Percentiles rank a stretch among this genome's conserved stretches.
Evolutionary conservation across 495 filamentous ascomycete genomes (phyloP).

Genomic region (Hypoxylon perforatum): DNA sequence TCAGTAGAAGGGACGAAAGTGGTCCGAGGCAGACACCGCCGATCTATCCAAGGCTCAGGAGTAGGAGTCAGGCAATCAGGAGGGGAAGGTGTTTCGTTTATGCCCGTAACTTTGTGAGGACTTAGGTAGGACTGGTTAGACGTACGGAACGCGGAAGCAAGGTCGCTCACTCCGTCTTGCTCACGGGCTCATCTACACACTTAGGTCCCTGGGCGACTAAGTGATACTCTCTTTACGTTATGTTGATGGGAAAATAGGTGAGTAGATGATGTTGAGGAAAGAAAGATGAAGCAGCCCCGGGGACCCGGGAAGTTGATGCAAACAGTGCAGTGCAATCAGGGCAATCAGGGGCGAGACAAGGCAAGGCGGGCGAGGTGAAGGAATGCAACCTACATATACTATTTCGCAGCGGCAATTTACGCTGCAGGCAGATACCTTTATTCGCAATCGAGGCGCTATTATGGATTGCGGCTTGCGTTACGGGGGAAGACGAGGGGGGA

Average conservation of each 20-base stretch:
- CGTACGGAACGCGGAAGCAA: background rate
- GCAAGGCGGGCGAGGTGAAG: background rate
- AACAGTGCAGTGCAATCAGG: no score
- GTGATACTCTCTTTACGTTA: background rate
- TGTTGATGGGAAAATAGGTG: no score
- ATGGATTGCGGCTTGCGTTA: background rate
- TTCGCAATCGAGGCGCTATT: constrained; percentile 26
- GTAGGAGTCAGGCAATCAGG: background rate
- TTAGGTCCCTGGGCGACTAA: background rate
- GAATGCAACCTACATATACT: constrained; percentile 14
- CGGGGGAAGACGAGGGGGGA: constrained; percentile 13
- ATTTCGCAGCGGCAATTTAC: constrained; percentile 34
- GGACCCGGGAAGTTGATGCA: constrained; percentile 2
- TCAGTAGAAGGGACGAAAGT: constrained; percentile 22
- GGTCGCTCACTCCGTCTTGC: background rate
- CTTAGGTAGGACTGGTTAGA: background rate
- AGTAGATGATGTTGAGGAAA: background rate
- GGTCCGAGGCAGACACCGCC: constrained; percentile 40
- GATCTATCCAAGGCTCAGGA: constrained; percentile 31
- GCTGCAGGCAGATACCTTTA: constrained; percentile 39
- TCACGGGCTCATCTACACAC: background rate
- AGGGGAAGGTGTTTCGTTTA: constrained; percentile 36
- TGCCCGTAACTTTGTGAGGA: constrained; percentile 9
- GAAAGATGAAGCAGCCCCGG: background rate
- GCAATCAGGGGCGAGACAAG: constrained; percentile 1